Evolutionary conservation across 495 filamentous ascomycete species (phyloP), one percentile per base, ranked within the genome.

Genomic region (Penicillium roqueforti): DNA sequence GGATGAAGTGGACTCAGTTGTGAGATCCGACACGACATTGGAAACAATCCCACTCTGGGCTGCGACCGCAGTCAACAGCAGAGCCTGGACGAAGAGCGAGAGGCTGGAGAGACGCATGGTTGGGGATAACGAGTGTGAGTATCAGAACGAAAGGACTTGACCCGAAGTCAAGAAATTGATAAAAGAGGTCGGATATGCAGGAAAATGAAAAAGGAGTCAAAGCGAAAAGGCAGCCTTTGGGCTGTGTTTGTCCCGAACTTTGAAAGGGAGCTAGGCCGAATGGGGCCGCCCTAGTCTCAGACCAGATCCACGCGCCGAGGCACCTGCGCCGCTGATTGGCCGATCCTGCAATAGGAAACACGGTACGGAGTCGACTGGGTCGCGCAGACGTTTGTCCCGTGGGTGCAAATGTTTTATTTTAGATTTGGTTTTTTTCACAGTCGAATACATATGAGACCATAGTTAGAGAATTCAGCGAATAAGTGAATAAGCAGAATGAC

Each of bases 61-160:
- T 39, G 71, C 68, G 39, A 60, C 64, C 2, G 67, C 65, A 36
- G 71, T 66, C 68, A 72, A 58, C 31, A 76, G 60, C 56, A 76
- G 63, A 43, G 70, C 68, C 51, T 73, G 70, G 25, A 68, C 48
- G 51, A 74, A 41, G 51, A 74, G 65, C 47, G 70, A 69, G 47
- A 74, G 63, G 52, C 60, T 56, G 53, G 65, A 57, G 51, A 68
- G 60, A 56, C 73, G 71, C 73, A 76, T 76, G 59, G 48, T 68
- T 20, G 18, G 62, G 23, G 58, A 54, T 29, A 51, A 60, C 43
- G 44, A 41, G 43, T 20, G 47, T 50, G 19, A 13, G 22, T 23
- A n/a, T 4, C 6, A 25, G 18, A 14, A 49, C 22, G 49, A 56
- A 43, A 44, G 56, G 47, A 59, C 54, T 59, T 47, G 54, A 59